These are phyloP conservation scores for Thielaviopsis ethacetica DNA, from an alignment of 2,329 filamentous ascomycete species.

Conservation along the genomic window DNA sequence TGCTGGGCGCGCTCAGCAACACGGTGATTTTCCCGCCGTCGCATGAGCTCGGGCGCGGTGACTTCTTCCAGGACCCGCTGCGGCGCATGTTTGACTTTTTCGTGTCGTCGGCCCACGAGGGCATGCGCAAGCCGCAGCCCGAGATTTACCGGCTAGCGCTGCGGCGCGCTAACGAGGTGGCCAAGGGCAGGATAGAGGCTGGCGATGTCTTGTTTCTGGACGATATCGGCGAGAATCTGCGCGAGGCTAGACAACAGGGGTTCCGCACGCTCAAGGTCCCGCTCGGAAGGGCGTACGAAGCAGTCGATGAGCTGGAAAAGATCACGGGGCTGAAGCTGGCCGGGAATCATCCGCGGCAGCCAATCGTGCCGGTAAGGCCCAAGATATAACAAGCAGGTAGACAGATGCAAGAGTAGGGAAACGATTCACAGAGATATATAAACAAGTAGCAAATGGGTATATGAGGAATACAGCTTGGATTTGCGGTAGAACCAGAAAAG, in stretches of 20 bases:
- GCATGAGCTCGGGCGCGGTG: conserved; percentile 44
- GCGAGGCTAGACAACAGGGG: conserved; percentile 56
- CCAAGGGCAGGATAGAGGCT: conserved; percentile 35
- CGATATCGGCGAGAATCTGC: conserved; percentile 87
- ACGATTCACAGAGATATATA: background rate
- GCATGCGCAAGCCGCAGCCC: conserved; percentile 73
- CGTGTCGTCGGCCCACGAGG: conserved; percentile 70
- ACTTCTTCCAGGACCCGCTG: conserved; percentile 38
- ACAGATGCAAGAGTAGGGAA: background rate
- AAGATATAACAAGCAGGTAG: conserved; percentile 24
- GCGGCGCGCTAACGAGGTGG: conserved; percentile 45
- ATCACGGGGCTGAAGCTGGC: conserved; percentile 52
- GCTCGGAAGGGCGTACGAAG: conserved; percentile 61
- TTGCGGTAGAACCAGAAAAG: background rate
- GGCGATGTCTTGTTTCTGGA: conserved; percentile 74
- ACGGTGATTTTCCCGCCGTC: conserved; percentile 71
- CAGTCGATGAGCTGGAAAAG: conserved; percentile 65
- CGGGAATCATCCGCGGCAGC: conserved; percentile 35
- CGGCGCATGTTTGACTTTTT: conserved; percentile 68
- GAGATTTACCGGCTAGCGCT: conserved; percentile 65
- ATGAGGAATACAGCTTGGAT: background rate
- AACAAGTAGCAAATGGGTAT: background rate
- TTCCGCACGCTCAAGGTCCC: conserved; percentile 74
- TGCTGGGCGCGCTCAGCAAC: conserved; percentile 75
- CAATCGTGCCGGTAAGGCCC: conserved; percentile 26